Conservation (phyloP, 345 rosid genomes). For the Punica granatum region DNA sequence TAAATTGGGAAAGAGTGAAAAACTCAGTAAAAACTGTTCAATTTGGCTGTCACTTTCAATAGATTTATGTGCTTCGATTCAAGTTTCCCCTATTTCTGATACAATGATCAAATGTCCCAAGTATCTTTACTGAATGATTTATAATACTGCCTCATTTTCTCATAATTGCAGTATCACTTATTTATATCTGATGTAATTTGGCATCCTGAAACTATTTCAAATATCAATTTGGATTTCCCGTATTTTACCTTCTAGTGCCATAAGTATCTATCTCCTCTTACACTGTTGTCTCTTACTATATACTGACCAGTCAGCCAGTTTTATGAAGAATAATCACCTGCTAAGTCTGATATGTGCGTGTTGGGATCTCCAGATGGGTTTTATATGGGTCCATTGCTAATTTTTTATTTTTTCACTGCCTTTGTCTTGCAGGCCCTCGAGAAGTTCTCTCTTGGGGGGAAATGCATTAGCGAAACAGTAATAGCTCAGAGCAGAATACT, state of each 20-base stretch:
- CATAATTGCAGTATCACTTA: neutral
- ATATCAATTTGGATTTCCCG: neutral
- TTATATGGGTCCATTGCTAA: neutral
- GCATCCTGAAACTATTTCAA: neutral
- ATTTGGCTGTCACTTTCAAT: neutral
- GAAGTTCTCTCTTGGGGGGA: slow-evolving; percentile 68
- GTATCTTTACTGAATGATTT: neutral
- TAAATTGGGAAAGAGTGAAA: neutral
- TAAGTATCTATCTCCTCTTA: neutral
- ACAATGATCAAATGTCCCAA: neutral
- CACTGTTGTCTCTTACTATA: neutral
- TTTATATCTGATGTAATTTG: neutral
- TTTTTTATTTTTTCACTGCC: neutral
- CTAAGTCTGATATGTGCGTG: neutral
- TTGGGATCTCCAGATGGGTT: neutral
- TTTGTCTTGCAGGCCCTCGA: slow-evolving; percentile 61
- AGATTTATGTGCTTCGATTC: neutral
- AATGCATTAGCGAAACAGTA: slow-evolving; percentile 55
- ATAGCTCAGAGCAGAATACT: slow-evolving; percentile 73
- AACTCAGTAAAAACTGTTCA: neutral
- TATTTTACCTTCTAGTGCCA: neutral
- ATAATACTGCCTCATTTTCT: neutral
- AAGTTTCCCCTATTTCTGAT: neutral
- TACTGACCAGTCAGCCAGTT: neutral
- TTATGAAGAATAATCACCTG: neutral